Conservation (phyloP, 768 basidiomycete genomes). For the Coprinopsis marcescibilis region DNA sequence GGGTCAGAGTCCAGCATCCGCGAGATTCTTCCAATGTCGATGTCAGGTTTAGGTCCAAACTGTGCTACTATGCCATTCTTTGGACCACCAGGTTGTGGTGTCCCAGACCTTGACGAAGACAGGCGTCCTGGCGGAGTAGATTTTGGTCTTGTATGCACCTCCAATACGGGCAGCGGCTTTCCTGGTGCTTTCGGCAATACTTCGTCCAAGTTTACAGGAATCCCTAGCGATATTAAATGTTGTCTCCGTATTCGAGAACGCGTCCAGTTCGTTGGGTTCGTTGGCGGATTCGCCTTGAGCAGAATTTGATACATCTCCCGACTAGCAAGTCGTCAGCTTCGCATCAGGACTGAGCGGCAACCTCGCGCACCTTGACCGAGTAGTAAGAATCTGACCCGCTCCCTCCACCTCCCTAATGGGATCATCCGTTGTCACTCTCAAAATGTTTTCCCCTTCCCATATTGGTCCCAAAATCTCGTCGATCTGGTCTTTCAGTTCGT, state of each 20-base stretch:
- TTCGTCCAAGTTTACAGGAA: conserved; percentile 94
- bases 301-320: conserved; percentile 74
- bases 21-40: conserved; percentile 62
- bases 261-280: conserved; percentile 90
- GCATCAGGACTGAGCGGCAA: background rate
- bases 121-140: conserved; percentile 71
- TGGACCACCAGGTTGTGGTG: conserved; percentile 34
- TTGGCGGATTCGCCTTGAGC: conserved; percentile 64
- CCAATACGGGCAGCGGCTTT: conserved; percentile 69
- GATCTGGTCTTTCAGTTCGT: conserved; percentile 55
- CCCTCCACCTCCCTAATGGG: conserved; percentile 78
- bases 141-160: conserved; percentile 77
- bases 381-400: conserved; percentile 69
- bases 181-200: conserved; percentile 64
- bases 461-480: conserved; percentile 60
- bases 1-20: conserved; percentile 59
- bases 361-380: conserved; percentile 58
- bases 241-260: conserved; percentile 87
- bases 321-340: conserved; percentile 34
- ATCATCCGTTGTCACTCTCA: conserved; percentile 57
- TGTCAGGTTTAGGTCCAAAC: conserved; percentile 72
- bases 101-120: conserved; percentile 52
- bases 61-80: conserved; percentile 29
- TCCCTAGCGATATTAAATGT: conserved; percentile 85
- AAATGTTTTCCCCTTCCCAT: conserved; percentile 50